Evolutionary conservation across 768 basidiomycete species (phyloP).

Genomic region (Holtermanniella nyarrowii): DNA sequence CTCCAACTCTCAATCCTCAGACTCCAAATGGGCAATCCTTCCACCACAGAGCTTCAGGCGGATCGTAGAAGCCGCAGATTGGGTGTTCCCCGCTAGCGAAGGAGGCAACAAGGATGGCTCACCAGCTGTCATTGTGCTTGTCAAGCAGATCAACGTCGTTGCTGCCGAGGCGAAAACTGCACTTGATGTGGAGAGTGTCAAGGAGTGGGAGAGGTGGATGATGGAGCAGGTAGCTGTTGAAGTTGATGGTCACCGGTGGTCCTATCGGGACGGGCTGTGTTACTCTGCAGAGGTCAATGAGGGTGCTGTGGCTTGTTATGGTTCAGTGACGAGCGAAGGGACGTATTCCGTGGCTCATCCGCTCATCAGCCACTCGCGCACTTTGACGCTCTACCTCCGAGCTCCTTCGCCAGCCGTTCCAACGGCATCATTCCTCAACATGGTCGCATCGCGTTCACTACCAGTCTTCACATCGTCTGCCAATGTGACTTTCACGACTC

Average conservation of each 20-base stretch:
- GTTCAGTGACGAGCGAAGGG: slow-evolving; percentile 21
- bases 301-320: too few relatives aligned
- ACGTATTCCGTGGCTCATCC: slow-evolving; percentile 18
- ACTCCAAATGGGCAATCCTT: slow-evolving; percentile 20
- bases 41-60: slow-evolving; percentile 51
- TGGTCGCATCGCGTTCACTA: slow-evolving; percentile 9
- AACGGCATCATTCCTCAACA: slow-evolving; percentile 49
- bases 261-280: slow-evolving; percentile 32
- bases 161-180: slow-evolving; percentile 11
- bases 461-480: slow-evolving; percentile 17
- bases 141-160: slow-evolving; percentile 60
- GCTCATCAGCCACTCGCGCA: slow-evolving; percentile 9
- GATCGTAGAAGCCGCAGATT: slow-evolving; percentile 41
- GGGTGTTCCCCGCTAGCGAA: slow-evolving; percentile 45
- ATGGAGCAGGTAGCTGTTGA: slow-evolving; percentile 26
- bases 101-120: slow-evolving; percentile 24
- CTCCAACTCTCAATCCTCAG: slow-evolving; percentile 3
- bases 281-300: too few relatives aligned
- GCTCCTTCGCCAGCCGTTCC: slow-evolving; percentile 27
- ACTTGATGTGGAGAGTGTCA: slow-evolving; percentile 5
- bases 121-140: slow-evolving; percentile 45
- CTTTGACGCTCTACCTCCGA: slow-evolving; percentile 27
- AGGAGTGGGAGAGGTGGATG: slow-evolving; percentile 31
- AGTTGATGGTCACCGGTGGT: slow-evolving; percentile 17
- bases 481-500: slow-evolving; percentile 22